Base-by-base conservation (phyloP, 2,329 filamentous ascomycete genomes). In the Curvularia spicifera region DNA sequence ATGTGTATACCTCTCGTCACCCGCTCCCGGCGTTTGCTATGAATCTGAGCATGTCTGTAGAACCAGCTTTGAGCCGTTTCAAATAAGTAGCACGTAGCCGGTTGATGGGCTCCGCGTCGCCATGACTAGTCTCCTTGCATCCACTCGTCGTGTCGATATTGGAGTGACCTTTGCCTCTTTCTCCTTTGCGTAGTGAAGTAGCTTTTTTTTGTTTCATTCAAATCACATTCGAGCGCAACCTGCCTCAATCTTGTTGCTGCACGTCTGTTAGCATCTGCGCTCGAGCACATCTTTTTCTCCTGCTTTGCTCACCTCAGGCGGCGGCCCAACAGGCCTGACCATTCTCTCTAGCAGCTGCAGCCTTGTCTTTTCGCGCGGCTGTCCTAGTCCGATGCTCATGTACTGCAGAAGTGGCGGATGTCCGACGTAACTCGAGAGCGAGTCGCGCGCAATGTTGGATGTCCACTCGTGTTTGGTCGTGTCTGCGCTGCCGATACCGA, bases 381-480 rank as follows among this genome's bases (percentile, higher is more conserved):
- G 91, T 47, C 95, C 95, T 81, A 96, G 87, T 0, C 93, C 94
- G 49, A 98, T 87, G 18, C 91, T 85, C 83, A 97, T 93, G 78
- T 97, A 97, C 39, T 91, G 87, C 15, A 98, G 83, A 60, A 97
- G 83, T 7, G 93, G 90, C 15, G 93, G 91, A 76, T 99, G 95
- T 20, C 95, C 95, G 64, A 95, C 85, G 71, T 96, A 93, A 63
- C 89, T 93, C 20, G 93, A 87, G 75, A 94, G 93, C 22, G 90
- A 96, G 81, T 99, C 95, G 76, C 95, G 93, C 75, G 93, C 87
- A 74, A 98, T 94, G 81, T 98, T 99, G 59, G 91, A 93, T 50
- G 90, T 90, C 93, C 93, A 99, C 80, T 99, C 95, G 88, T 95
- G 95, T 78, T 92, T 96, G 26, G 93, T 96, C 13, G 94, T 98